Evolutionary conservation across 2,329 filamentous ascomycete genomes (phyloP).

Genomic region (Ophiostoma montium): DNA sequence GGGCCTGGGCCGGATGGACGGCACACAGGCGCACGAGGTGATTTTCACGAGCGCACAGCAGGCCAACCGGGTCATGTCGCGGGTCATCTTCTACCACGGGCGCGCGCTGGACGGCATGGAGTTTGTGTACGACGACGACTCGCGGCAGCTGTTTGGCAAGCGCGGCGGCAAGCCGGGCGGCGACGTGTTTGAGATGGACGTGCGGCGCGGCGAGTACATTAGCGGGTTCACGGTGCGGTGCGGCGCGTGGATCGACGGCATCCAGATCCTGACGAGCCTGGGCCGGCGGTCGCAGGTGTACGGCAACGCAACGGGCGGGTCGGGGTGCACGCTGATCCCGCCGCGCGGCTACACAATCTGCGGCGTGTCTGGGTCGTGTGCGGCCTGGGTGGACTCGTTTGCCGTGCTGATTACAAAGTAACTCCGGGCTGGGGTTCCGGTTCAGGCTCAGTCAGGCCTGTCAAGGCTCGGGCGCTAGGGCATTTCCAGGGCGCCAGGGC

Average conservation of each 20-base stretch:
- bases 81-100: constrained; percentile 65
- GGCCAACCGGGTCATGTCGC: constrained; percentile 59
- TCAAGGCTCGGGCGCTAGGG: no score
- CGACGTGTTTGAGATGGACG: constrained; percentile 68
- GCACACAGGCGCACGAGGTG: constrained; percentile 55
- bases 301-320: constrained; percentile 68
- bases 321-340: constrained; percentile 76
- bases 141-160: constrained; percentile 76
- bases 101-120: constrained; percentile 71
- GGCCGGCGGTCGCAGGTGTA: constrained; percentile 77
- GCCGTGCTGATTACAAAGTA: constrained; percentile 46
- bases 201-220: constrained; percentile 71
- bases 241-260: constrained; percentile 71
- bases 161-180: constrained; percentile 55
- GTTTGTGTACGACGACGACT: constrained; percentile 81
- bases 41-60: constrained; percentile 56
- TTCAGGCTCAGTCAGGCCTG: no score
- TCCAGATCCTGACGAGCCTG: constrained; percentile 79
- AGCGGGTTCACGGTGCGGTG: constrained; percentile 74
- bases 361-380: constrained; percentile 73
- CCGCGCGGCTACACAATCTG: constrained; percentile 80
- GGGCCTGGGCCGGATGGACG: constrained; percentile 58
- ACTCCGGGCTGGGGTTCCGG: no score
- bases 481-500: no score
- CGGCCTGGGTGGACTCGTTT: constrained; percentile 71